Percentiles rank a stretch among this genome's conserved stretches.
These are phyloP conservation scores for Bodo saltans DNA, from an alignment of 78 protist genomes.

Conservation along the genomic window DNA sequence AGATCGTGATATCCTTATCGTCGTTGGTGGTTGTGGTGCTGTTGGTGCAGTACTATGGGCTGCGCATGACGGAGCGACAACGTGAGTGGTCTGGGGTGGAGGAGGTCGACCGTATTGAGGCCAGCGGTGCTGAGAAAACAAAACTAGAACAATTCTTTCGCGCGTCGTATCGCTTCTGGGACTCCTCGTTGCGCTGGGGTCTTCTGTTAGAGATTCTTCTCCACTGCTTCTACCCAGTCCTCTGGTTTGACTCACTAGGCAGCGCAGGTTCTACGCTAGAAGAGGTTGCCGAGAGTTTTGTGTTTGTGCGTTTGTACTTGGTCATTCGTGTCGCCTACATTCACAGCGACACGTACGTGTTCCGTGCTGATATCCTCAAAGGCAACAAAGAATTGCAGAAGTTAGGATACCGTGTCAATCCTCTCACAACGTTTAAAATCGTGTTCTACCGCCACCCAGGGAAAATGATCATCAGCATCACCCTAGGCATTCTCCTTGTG, in stretches of 20 bases:
- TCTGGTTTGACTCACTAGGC: not conserved
- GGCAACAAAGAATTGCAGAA: not conserved
- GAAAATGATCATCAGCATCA: not conserved
- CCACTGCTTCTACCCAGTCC: not conserved
- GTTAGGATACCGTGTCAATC: not conserved
- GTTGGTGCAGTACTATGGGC: not conserved
- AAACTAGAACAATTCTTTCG: too few relatives aligned
- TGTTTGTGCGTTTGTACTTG: slow-evolving; percentile 23
- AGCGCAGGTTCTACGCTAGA: not conserved
- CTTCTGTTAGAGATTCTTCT: not conserved
- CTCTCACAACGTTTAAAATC: not conserved
- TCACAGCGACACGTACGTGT: not conserved
- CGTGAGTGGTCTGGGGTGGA: not conserved
- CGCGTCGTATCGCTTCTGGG: not conserved
- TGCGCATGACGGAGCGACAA: not conserved
- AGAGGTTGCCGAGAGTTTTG: too few relatives aligned
- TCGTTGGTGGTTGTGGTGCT: too few relatives aligned
- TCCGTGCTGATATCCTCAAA: not conserved
- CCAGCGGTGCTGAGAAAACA: too few relatives aligned
- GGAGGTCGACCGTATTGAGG: not conserved
- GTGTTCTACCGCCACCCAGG: not conserved
- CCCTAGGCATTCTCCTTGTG: not conserved
- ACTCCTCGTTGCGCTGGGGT: not conserved
- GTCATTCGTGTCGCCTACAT: not conserved
- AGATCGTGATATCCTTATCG: too few relatives aligned